Percentiles rank a stretch among this genome's conserved stretches.
Evolutionary conservation across 108 stramenopile species (phyloP).

Genomic region (Nitzschia putrida): DNA sequence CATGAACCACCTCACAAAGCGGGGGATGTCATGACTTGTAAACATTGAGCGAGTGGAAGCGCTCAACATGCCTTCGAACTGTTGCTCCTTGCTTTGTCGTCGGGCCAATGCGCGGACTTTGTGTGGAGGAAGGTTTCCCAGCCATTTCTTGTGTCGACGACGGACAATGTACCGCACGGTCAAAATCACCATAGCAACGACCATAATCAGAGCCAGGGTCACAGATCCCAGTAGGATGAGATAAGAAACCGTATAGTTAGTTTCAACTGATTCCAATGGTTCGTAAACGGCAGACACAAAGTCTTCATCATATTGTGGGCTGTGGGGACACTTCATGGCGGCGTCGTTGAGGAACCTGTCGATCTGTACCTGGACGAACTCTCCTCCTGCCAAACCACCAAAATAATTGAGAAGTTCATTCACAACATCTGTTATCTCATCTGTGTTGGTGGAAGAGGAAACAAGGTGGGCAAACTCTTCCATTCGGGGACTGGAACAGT

Average conservation of each 20-base stretch:
- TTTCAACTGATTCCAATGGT: slow-evolving; percentile 20
- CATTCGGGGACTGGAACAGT: slow-evolving; percentile 65
- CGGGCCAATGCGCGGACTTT: slow-evolving; percentile 19
- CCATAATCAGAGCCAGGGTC: slow-evolving; percentile 22
- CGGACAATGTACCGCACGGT: slow-evolving; percentile 37
- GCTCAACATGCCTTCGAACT: slow-evolving; percentile 47
- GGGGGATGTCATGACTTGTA: slow-evolving; percentile 47
- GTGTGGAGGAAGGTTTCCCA: slow-evolving; percentile 40
- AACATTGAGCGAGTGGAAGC: slow-evolving; percentile 52
- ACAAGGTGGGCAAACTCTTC: slow-evolving; percentile 49
- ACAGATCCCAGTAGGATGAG: slow-evolving; percentile 49
- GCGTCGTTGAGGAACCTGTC: slow-evolving; percentile 67
- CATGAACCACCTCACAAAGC: slow-evolving; percentile 48
- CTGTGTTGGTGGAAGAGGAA: slow-evolving; percentile 44
- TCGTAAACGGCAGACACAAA: slow-evolving; percentile 43
- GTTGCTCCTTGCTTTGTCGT: slow-evolving; percentile 32
- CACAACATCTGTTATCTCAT: slow-evolving; percentile 51
- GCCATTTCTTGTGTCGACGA: slow-evolving; percentile 60
- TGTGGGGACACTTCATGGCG: slow-evolving; percentile 60
- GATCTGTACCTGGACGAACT: slow-evolving; percentile 56
- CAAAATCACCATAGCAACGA: slow-evolving; percentile 31
- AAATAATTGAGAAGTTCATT: slow-evolving; percentile 57
- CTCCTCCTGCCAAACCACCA: slow-evolving; percentile 45
- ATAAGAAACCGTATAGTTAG: slow-evolving; percentile 32
- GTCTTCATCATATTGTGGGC: slow-evolving; percentile 45